phyloP scores from a whole-genome alignment of 1,139 yeast genomes.

The Taiozyma onychis region DNA sequence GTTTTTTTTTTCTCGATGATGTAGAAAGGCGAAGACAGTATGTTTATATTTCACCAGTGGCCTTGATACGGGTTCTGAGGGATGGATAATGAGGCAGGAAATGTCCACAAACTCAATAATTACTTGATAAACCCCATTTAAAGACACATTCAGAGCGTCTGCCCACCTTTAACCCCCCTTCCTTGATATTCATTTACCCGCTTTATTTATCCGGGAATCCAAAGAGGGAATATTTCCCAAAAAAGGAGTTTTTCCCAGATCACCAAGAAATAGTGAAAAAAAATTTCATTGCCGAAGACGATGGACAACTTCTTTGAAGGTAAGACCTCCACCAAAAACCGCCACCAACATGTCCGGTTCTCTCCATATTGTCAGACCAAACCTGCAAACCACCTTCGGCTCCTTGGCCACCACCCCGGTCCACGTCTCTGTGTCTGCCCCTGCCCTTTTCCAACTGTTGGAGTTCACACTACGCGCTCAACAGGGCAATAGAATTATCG shows the following conservation, averaged over 20 bases:
- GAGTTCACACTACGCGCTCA: conserved; percentile 50
- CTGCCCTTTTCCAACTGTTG: conserved; percentile 69
- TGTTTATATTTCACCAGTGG: no score
- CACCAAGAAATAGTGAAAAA: not conserved
- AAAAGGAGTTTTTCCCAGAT: no score
- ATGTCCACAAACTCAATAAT: no score
- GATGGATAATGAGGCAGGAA: no score
- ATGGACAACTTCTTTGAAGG: no score
- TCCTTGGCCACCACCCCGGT: conserved; percentile 43
- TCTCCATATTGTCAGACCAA: conserved; percentile 60
- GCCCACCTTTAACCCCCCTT: no score
- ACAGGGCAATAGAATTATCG: conserved; percentile 55
- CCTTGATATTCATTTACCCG: not conserved
- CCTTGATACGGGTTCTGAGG: no score
- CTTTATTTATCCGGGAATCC: not conserved
- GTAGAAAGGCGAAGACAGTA: no score
- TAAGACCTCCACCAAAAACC: no score
- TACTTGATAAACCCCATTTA: no score
- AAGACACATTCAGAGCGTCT: no score
- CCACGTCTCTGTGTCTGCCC: conserved; percentile 52
- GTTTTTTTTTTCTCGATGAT: no score
- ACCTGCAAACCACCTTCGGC: conserved; percentile 46
- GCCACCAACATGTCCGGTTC: conserved; percentile 11
- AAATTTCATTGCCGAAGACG: not conserved
- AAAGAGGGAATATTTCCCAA: not conserved